Evolutionary conservation across 139 green algal genomes (phyloP), one percentile per base, ranked within the genome.

Genomic region (Choricystis sp.): DNA sequence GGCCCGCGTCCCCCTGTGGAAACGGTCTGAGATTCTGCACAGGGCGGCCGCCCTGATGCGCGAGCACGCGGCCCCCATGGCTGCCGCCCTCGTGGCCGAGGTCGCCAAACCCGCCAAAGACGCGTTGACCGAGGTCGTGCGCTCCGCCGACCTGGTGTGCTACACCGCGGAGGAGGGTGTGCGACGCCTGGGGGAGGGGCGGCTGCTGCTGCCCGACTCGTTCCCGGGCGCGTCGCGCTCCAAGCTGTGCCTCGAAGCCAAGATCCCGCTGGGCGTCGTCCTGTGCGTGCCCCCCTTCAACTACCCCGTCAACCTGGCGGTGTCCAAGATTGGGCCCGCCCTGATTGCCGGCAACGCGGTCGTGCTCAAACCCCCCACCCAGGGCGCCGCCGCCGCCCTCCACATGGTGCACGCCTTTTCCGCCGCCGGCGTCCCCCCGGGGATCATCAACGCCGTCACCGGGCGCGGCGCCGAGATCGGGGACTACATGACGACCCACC

Each of bases 221-320:
- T 98, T 97, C 80, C 87, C 89, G 26, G 91, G 91, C 14, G 79
- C 89, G 59, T 65, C 83, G 16, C 76, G 91, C 57, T 94, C 83
- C 75, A 98, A 98, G 75, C 57, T 98, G 30, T 95, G 86, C 77
- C 65, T 98, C 21, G 29, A 24, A 3, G 20, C 27, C 52, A 73
- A 89, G 76, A 83, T 97, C 21, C 89, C 90, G 0, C 69, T 97
- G 63, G 91, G 91, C 23, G 84, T 94, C 19, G 85, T 98, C 24
- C 77, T 98, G 56, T 79, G 70, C 79, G 96, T 98, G 77, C 90
- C 91, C 3, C 91, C 91, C 56, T 98, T 98, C 82, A 98, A 98
- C 78, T 98, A 97, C 72, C 66, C 71, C 22, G 86, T 96, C 62
- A 97, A 97, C 77, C 77, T 98, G 55, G 87, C 87, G 2, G 87